phyloP scores from a whole-genome alignment of 176 grass and related monocot species.

The Musa acuminata region DNA sequence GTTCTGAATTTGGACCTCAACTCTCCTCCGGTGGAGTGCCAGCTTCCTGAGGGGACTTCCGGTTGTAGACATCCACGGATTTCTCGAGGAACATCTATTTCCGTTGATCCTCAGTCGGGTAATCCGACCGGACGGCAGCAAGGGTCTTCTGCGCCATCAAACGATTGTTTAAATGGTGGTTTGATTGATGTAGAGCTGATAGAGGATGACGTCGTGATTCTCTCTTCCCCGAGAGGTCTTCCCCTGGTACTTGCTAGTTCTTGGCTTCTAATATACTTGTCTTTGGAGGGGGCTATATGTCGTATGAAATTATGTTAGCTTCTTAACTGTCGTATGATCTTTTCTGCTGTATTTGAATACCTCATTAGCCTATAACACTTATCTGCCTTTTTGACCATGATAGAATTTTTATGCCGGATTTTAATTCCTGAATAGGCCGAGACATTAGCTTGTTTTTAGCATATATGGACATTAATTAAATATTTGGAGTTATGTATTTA shows the following conservation, averaged over 20 bases:
- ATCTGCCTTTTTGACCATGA: too few species aligned
- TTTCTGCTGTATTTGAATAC: neutral
- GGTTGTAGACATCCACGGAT: neutral
- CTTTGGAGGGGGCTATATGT: neutral
- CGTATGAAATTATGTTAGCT: neutral
- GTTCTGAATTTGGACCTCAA: neutral
- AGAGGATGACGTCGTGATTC: neutral
- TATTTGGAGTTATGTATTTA: too few species aligned
- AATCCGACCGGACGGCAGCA: neutral
- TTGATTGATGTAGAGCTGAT: neutral
- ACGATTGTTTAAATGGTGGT: neutral
- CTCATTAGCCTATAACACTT: too few species aligned
- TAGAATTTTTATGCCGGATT: too few species aligned
- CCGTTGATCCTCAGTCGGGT: neutral
- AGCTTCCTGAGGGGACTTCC: neutral
- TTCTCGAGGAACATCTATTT: neutral
- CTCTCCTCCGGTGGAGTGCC: slow-evolving; percentile 1
- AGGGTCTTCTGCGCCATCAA: neutral
- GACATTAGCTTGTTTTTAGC: too few species aligned
- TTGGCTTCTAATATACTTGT: neutral
- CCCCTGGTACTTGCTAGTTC: neutral
- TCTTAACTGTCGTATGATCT: neutral
- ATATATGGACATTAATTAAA: too few species aligned
- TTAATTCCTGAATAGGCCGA: too few species aligned
- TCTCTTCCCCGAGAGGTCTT: neutral